These are phyloP conservation scores for Zasmidium angulare DNA, from an alignment of 2,329 filamentous ascomycete genomes.

Conservation along the genomic window DNA sequence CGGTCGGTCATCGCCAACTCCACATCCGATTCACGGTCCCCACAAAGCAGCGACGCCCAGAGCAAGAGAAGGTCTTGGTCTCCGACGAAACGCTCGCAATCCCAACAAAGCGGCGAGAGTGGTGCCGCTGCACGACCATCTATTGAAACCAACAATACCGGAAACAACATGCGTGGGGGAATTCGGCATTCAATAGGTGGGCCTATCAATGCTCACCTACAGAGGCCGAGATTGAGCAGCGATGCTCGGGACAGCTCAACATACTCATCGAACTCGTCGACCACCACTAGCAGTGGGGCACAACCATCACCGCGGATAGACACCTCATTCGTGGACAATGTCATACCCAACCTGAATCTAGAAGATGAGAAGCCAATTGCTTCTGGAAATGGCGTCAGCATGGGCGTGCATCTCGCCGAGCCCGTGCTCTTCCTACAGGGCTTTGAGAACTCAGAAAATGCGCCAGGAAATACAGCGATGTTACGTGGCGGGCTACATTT, in stretches of 20 bases:
- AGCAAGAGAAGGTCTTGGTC: constrained; percentile 35
- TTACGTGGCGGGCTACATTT: constrained; percentile 81
- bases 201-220: constrained; percentile 39
- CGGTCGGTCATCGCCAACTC: constrained; percentile 43
- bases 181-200: constrained; percentile 42
- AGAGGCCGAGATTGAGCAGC: constrained; percentile 43
- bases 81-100: constrained; percentile 25
- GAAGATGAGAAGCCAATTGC: constrained; percentile 69
- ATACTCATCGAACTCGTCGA: constrained; percentile 14
- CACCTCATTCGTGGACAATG: constrained; percentile 19
- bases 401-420: constrained; percentile 73
- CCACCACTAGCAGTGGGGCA: constrained; percentile 8
- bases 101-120: constrained; percentile 21
- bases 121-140: constrained; percentile 12
- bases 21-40: constrained; percentile 8
- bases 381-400: constrained; percentile 71
- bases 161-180: constrained; percentile 40
- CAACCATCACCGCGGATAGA: constrained; percentile 19
- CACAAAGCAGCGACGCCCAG: constrained; percentile 15
- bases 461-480: constrained; percentile 71
- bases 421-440: constrained; percentile 78
- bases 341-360: constrained; percentile 32
- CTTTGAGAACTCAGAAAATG: constrained; percentile 68
- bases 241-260: constrained; percentile 39
- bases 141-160: background rate